These are phyloP conservation scores for Macroventuria anomochaeta DNA, from an alignment of 2,329 filamentous ascomycete species.

Conservation along the genomic window DNA sequence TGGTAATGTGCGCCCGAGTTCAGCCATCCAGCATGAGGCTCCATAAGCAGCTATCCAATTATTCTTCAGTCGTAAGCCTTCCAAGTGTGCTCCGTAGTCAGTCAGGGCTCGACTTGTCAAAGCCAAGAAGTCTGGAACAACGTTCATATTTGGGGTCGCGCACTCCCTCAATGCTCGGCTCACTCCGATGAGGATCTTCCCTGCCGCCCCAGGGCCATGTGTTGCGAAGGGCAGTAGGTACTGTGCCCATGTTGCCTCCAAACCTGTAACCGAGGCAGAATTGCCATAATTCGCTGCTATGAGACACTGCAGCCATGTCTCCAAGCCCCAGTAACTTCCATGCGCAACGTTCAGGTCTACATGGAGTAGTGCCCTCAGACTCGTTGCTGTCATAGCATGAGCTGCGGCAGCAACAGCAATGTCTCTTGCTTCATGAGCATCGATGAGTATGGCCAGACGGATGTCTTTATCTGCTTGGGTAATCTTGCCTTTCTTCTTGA, in stretches of 20 bases:
- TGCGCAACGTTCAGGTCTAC: conserved; percentile 35
- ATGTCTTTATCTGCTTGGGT: conserved; percentile 32
- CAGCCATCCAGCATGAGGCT: conserved; percentile 33
- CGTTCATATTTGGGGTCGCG: conserved; percentile 22
- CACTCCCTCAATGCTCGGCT: conserved; percentile 22
- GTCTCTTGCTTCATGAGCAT: conserved; percentile 29
- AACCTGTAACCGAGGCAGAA: conserved; percentile 27
- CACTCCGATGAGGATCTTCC: conserved; percentile 34
- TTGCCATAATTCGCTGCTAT: conserved; percentile 39
- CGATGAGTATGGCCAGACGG: conserved; percentile 30
- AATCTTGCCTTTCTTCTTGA: conserved; percentile 42
- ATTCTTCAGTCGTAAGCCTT: conserved; percentile 33
- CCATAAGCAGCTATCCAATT: conserved; percentile 33
- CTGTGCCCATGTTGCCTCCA: conserved; percentile 39
- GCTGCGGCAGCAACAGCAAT: conserved; percentile 41
- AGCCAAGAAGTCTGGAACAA: conserved; percentile 31
- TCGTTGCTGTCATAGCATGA: conserved; percentile 36
- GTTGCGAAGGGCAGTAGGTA: conserved; percentile 33
- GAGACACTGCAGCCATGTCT: conserved; percentile 37
- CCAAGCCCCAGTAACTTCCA: conserved; percentile 38
- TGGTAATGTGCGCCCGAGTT: conserved; percentile 15
- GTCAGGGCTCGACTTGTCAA: conserved; percentile 29
- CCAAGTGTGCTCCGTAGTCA: conserved; percentile 33
- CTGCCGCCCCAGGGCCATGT: conserved; percentile 31
- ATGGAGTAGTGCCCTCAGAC: conserved; percentile 30